phyloP scores from a whole-genome alignment of 2,329 filamentous ascomycete species.

The Ascochyta viciae-villosae region DNA sequence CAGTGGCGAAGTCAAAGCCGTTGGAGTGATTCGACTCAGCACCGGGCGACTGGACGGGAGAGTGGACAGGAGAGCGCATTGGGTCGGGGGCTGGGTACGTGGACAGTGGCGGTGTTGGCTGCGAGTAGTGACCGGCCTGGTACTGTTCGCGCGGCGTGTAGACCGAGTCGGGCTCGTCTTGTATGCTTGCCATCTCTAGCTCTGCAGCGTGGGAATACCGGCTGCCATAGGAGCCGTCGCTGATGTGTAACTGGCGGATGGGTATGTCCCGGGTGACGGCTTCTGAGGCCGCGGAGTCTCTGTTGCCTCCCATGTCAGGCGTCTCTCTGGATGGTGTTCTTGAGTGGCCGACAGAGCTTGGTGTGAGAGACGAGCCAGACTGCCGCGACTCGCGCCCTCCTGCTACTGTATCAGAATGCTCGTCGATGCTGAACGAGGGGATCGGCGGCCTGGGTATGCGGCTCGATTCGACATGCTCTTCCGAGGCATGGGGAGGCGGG shows the following conservation, averaged over 20 bases:
- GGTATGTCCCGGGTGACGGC: conserved; percentile 44
- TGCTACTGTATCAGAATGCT: conserved; percentile 38
- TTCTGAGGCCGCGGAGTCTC: conserved; percentile 33
- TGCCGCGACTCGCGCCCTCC: conserved; percentile 43
- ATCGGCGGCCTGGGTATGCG: conserved; percentile 31
- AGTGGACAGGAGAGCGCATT: conserved; percentile 31
- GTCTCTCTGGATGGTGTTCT: conserved; percentile 46
- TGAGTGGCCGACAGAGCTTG: conserved; percentile 45
- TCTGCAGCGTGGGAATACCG: conserved; percentile 44
- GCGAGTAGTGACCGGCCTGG: conserved; percentile 26
- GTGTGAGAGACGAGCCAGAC: conserved; percentile 42
- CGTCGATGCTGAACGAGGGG: conserved; percentile 42
- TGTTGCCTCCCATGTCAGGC: conserved; percentile 31
- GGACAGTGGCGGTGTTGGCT: conserved; percentile 35
- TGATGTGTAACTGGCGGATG: conserved; percentile 45
- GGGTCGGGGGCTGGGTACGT: conserved; percentile 34
- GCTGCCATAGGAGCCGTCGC: conserved; percentile 38
- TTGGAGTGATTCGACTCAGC: conserved; percentile 43
- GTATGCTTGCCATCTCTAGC: conserved; percentile 36
- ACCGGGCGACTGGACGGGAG: conserved; percentile 39
- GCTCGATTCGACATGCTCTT: conserved; percentile 22
- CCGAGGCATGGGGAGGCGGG: conserved; percentile 26
- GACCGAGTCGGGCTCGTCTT: conserved; percentile 32
- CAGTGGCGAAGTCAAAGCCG: conserved; percentile 41
- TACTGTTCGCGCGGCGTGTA: conserved; percentile 33